A percentile compares a stretch with the other conserved stretches of the same genome.
Conservation (phyloP, 2,329 filamentous ascomycete species). For the Dendrostoma leiphaemia region DNA sequence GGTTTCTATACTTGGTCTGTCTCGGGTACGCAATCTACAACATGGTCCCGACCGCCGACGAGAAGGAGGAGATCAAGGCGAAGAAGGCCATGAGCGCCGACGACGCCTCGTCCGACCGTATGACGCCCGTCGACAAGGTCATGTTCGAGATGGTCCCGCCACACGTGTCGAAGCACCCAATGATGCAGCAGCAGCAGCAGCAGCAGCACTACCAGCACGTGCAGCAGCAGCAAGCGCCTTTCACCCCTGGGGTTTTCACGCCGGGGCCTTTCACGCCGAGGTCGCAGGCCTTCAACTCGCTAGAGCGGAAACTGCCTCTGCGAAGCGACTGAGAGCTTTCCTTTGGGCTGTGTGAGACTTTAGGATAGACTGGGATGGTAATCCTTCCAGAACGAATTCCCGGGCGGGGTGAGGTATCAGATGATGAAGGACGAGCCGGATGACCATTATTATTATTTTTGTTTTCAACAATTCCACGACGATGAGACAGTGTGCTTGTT, state of each 20-base stretch:
- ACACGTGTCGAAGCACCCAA: conserved; percentile 19
- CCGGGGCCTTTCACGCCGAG: conserved; percentile 59
- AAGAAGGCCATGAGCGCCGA: conserved; percentile 39
- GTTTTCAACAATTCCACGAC: too few species aligned
- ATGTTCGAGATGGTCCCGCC: conserved; percentile 19
- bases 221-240: neutral
- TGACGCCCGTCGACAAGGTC: conserved; percentile 20
- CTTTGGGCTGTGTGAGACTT: neutral
- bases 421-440: neutral
- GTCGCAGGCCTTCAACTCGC: conserved; percentile 65
- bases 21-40: conserved; percentile 58
- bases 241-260: neutral
- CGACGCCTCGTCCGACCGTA: conserved; percentile 28
- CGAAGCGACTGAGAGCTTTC: conserved; percentile 29
- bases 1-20: conserved; percentile 59
- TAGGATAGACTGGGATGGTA: too few species aligned
- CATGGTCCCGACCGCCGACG: conserved; percentile 54
- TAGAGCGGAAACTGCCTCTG: conserved; percentile 57
- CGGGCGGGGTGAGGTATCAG: neutral
- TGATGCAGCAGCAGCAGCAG: conserved; percentile 1
- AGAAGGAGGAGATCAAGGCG: conserved; percentile 38
- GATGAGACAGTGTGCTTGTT: too few species aligned
- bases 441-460: neutral
- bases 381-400: neutral
- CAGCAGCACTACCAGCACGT: neutral